Conservation (phyloP, 83 land plant genomes). For the Picea abies region DNA sequence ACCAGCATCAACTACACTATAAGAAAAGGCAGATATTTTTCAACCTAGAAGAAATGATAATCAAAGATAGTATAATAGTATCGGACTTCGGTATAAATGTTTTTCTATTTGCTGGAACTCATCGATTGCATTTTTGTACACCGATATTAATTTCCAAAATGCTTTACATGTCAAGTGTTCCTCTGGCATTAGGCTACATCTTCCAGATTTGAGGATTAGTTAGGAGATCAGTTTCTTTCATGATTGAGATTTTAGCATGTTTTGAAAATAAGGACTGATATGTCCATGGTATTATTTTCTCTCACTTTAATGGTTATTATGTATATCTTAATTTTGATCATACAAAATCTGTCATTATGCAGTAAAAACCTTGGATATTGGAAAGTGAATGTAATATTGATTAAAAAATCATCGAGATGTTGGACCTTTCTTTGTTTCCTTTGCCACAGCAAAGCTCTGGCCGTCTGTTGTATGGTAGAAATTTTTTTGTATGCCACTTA, state of each 20-base stretch:
- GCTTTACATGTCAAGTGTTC: background rate
- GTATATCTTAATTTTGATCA: background rate
- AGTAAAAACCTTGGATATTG: background rate
- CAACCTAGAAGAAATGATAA: background rate
- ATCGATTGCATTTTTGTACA: background rate
- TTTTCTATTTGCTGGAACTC: background rate
- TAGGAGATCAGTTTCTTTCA: constrained; percentile 3
- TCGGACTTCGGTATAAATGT: background rate
- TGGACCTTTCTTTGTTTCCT: too few relatives aligned
- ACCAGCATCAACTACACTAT: constrained; percentile 23
- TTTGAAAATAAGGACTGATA: background rate
- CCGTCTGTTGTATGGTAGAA: too few relatives aligned
- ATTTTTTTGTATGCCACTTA: too few relatives aligned
- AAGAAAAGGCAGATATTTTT: background rate
- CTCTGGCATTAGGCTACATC: background rate
- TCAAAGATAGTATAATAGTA: background rate
- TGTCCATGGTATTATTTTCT: background rate
- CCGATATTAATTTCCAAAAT: background rate
- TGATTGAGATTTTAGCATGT: constrained; percentile 2
- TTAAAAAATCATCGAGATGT: too few relatives aligned
- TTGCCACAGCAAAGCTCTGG: too few relatives aligned
- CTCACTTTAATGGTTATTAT: background rate
- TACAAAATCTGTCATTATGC: background rate
- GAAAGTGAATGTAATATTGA: background rate
- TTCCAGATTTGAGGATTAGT: background rate